phyloP scores from a whole-genome alignment of 2,329 filamentous ascomycete species.

The Epichloe uncinata region DNA sequence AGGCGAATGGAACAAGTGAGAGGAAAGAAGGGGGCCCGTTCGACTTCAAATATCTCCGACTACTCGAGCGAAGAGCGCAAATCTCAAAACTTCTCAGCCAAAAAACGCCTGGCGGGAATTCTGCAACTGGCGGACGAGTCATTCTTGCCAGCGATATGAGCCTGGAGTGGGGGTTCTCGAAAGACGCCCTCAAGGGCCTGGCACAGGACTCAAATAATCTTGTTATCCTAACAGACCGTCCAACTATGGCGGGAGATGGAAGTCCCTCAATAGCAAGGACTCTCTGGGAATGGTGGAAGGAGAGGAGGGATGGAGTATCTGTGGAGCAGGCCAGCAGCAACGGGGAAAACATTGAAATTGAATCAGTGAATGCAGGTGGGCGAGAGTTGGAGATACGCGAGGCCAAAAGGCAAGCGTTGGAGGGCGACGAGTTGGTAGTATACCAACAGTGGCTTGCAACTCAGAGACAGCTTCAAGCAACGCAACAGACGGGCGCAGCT shows the following conservation, averaged over 20 bases:
- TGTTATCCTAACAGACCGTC: conserved; percentile 72
- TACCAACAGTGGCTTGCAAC: conserved; percentile 92
- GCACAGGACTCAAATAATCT: conserved; percentile 69
- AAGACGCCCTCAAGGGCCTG: conserved; percentile 60
- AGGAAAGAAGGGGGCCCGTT: conserved; percentile 62
- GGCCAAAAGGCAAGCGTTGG: conserved; percentile 50
- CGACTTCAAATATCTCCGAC: conserved; percentile 72
- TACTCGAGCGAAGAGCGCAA: conserved; percentile 72
- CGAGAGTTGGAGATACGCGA: conserved; percentile 48
- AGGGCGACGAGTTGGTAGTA: conserved; percentile 60
- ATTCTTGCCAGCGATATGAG: conserved; percentile 86
- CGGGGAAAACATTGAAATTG: conserved; percentile 46
- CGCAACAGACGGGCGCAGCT: conserved; percentile 56
- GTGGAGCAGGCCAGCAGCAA: conserved; percentile 36
- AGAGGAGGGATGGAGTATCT: conserved; percentile 49
- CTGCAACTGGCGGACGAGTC: conserved; percentile 45
- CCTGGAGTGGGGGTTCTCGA: conserved; percentile 90
- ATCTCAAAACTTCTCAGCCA: conserved; percentile 54
- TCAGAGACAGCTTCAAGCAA: conserved; percentile 75
- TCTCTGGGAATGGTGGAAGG: conserved; percentile 70
- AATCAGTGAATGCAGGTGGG: conserved; percentile 54
- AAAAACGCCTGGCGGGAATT: conserved; percentile 21
- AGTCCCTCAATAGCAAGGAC: conserved; percentile 53
- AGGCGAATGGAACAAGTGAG: conserved; percentile 30
- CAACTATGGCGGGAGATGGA: conserved; percentile 26